These are phyloP conservation scores for Metschnikowia matae DNA, from an alignment of 805 yeast genomes.

Conservation along the genomic window DNA sequence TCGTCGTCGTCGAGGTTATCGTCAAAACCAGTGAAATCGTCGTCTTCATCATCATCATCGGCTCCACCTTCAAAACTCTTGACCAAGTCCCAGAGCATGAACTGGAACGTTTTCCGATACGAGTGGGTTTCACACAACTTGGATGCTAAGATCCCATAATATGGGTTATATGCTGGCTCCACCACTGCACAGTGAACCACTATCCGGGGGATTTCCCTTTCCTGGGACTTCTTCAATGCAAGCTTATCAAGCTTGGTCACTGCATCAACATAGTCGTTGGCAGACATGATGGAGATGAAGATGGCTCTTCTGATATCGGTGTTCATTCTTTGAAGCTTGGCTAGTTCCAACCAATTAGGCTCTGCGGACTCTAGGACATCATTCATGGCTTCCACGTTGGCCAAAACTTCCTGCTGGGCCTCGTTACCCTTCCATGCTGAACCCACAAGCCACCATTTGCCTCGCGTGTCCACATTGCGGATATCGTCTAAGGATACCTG, in stretches of 20 bases:
- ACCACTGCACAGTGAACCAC: slow-evolving; percentile 79
- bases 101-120: slow-evolving; percentile 80
- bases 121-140: slow-evolving; percentile 73
- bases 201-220: slow-evolving; percentile 82
- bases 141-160: slow-evolving; percentile 74
- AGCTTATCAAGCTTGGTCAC: slow-evolving; percentile 76
- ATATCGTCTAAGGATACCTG: slow-evolving; percentile 84
- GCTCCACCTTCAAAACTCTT: slow-evolving; percentile 57
- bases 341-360: slow-evolving; percentile 87
- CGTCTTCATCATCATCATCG: slow-evolving; percentile 39
- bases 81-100: slow-evolving; percentile 81
- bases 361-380: slow-evolving; percentile 65
- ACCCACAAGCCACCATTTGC: slow-evolving; percentile 99
- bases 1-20: slow-evolving; percentile 46
- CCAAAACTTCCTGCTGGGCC: slow-evolving; percentile 17
- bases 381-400: slow-evolving; percentile 45
- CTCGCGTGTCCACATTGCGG: slow-evolving; percentile 66
- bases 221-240: slow-evolving; percentile 71
- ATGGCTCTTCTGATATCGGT: slow-evolving; percentile 93
- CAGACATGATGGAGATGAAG: slow-evolving; percentile 91
- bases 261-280: slow-evolving; percentile 88
- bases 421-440: slow-evolving; percentile 89
- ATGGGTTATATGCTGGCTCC: slow-evolving; percentile 85
- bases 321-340: slow-evolving; percentile 85
- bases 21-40: slow-evolving; percentile 36